Evolutionary conservation across 2,329 filamentous ascomycete genomes (phyloP).

Genomic region (Paraphoma sp.): DNA sequence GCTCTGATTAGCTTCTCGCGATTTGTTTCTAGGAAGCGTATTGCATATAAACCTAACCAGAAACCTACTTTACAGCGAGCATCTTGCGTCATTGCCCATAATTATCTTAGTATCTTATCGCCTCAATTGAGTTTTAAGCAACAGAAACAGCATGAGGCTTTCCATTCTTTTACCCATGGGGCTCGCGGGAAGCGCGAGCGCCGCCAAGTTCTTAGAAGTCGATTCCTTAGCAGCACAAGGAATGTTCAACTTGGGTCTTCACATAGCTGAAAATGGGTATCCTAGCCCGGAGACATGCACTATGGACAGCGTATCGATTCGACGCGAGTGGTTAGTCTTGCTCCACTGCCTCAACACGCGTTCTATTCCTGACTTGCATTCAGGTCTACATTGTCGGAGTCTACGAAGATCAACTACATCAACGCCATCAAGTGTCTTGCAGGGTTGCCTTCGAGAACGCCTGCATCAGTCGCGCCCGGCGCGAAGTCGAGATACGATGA

Average conservation of each 20-base stretch:
- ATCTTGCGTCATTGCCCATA: too few relatives aligned
- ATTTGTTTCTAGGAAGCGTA: too few relatives aligned
- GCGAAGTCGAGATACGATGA: constrained; percentile 41
- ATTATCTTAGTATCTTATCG: too few relatives aligned
- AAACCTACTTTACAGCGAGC: too few relatives aligned
- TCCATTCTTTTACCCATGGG: not conserved
- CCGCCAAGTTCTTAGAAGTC: not conserved
- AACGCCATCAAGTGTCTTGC: constrained; percentile 38
- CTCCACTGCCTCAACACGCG: not conserved
- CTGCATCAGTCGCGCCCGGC: constrained; percentile 25
- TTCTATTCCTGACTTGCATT: not conserved
- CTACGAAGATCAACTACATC: constrained; percentile 37
- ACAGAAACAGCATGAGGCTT: not conserved
- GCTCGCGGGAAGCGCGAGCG: not conserved
- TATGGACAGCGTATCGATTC: constrained; percentile 46
- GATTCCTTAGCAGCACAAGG: not conserved
- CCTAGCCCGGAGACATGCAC: constrained; percentile 38
- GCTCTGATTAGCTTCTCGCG: too few relatives aligned
- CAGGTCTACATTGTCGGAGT: constrained; percentile 24
- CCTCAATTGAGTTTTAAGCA: too few relatives aligned
- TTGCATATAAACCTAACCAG: too few relatives aligned
- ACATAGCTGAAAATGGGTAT: constrained; percentile 30
- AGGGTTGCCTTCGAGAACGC: constrained; percentile 30
- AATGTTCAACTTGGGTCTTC: constrained; percentile 4
- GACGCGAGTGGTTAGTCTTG: constrained; percentile 47